A percentile compares a stretch with the other conserved stretches of the same genome.
phyloP scores from a whole-genome alignment of 495 filamentous ascomycete species.

The Collariella sp. region DNA sequence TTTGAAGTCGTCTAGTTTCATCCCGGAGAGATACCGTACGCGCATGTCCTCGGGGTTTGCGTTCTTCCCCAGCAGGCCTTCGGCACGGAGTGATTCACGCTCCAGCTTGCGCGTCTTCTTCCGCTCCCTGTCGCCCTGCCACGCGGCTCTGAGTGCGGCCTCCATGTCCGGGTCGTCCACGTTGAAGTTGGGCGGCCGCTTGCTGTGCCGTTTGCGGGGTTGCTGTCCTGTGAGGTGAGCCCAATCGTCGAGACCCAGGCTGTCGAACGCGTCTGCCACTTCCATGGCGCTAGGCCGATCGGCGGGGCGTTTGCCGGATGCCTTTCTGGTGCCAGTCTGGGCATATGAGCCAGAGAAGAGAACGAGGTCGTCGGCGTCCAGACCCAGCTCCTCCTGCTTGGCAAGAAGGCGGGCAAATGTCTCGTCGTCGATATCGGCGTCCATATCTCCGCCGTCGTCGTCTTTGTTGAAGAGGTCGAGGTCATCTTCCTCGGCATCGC shows the following conservation, averaged over 20 bases:
- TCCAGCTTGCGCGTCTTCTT: constrained; percentile 73
- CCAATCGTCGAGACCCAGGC: constrained; percentile 78
- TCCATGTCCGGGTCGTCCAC: constrained; percentile 71
- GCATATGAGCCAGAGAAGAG: constrained; percentile 38
- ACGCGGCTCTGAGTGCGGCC: constrained; percentile 48
- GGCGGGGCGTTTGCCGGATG: background rate
- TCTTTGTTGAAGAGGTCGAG: constrained; percentile 33
- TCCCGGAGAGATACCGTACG: constrained; percentile 63
- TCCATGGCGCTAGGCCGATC: constrained; percentile 39
- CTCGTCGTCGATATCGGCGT: constrained; percentile 44
- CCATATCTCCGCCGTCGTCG: constrained; percentile 27
- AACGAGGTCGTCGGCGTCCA: constrained; percentile 49
- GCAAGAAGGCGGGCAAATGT: constrained; percentile 51
- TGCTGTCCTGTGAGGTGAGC: constrained; percentile 40
- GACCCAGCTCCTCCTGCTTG: constrained; percentile 59
- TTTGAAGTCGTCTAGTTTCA: constrained; percentile 61
- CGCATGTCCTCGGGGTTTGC: constrained; percentile 55
- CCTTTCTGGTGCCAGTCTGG: constrained; percentile 1
- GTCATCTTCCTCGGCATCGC: constrained; percentile 25
- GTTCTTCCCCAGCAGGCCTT: constrained; percentile 69
- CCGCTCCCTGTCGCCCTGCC: constrained; percentile 70
- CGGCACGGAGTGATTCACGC: constrained; percentile 65
- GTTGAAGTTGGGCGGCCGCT: constrained; percentile 41
- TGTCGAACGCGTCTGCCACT: constrained; percentile 67
- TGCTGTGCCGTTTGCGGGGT: constrained; percentile 44